These are phyloP conservation scores for Tolypocladium sp. DNA, from an alignment of 2,329 filamentous ascomycete genomes.

Conservation along the genomic window DNA sequence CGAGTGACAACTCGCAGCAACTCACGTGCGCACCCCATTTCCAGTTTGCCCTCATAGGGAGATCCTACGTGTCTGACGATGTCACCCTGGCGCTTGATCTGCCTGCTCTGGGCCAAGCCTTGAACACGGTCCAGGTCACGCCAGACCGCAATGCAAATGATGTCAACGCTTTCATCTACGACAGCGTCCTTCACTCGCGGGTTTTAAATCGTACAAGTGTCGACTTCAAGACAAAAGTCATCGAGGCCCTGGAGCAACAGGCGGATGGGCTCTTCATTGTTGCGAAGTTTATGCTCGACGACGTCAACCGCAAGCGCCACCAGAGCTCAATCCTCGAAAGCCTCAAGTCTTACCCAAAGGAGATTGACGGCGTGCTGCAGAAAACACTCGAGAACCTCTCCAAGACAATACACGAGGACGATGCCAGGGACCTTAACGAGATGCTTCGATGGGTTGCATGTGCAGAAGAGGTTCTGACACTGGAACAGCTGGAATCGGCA, in stretches of 20 bases:
- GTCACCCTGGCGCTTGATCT: constrained; percentile 25
- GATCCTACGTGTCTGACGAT: constrained; percentile 30
- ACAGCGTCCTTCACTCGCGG: constrained; percentile 28
- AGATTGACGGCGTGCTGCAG: constrained; percentile 32
- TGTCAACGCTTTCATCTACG: constrained; percentile 30
- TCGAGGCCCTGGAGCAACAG: constrained; percentile 27
- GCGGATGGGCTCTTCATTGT: constrained; percentile 39
- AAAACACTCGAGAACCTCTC: constrained; percentile 32
- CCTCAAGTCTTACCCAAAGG: constrained; percentile 32
- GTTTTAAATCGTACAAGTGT: constrained; percentile 22
- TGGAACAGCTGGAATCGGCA: constrained; percentile 34
- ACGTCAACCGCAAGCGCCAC: constrained; percentile 35
- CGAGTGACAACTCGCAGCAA: constrained; percentile 11
- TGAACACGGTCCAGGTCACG: constrained; percentile 32
- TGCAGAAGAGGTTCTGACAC: constrained; percentile 30
- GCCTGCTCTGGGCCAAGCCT: constrained; percentile 15
- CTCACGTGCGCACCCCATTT: constrained; percentile 13
- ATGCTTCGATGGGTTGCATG: constrained; percentile 36
- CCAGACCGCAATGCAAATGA: constrained; percentile 31
- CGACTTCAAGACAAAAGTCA: constrained; percentile 26
- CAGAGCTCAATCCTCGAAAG: constrained; percentile 33
- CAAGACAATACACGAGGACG: constrained; percentile 25
- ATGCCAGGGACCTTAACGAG: constrained; percentile 34
- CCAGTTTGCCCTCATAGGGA: constrained; percentile 30
- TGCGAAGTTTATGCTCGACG: constrained; percentile 40